These are phyloP conservation scores for Casuarina cunninghamiana DNA, from an alignment of 306 rosid species.

Conservation along the genomic window DNA sequence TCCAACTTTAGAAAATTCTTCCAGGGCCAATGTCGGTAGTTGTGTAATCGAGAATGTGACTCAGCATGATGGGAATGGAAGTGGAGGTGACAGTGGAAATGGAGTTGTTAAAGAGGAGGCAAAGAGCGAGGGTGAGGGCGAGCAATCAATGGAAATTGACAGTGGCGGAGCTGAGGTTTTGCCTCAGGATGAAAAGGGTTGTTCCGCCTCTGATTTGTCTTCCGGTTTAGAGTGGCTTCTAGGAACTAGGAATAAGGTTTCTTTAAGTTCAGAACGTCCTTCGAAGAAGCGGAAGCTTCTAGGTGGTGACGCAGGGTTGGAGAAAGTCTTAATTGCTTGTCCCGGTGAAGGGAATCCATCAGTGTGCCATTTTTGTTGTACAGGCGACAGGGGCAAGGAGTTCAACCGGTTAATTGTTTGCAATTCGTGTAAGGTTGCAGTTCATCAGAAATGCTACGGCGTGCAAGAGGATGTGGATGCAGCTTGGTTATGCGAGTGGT, in stretches of 20 bases:
- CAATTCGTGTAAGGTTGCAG: conserved; percentile 64
- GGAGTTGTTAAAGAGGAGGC: conserved; percentile 27
- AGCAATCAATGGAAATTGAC: conserved; percentile 34
- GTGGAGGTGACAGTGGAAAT: conserved; percentile 11
- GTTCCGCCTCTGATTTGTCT: conserved; percentile 25
- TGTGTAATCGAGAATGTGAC: conserved; percentile 15
- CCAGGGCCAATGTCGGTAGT: conserved; percentile 25
- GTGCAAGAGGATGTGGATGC: conserved; percentile 44
- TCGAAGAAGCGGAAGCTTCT: conserved; percentile 87
- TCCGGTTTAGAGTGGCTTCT: conserved; percentile 74
- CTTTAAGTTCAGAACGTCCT: conserved; percentile 78
- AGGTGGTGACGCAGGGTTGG: conserved; percentile 83
- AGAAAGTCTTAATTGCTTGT: conserved; percentile 54
- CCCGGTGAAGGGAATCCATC: conserved; percentile 58
- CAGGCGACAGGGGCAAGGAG: conserved; percentile 44
- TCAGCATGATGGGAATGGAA: conserved; percentile 10
- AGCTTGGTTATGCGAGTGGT: conserved; percentile 90
- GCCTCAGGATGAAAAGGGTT: conserved; percentile 36
- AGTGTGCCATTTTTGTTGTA: conserved; percentile 78
- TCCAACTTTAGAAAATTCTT: conserved; percentile 43
- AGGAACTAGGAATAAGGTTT: conserved; percentile 73
- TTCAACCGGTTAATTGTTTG: conserved; percentile 61
- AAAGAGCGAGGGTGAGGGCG: conserved; percentile 30
- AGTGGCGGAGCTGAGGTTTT: conserved; percentile 30
- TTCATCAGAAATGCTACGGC: conserved; percentile 89